These are phyloP conservation scores for Botrytis pseudocinerea DNA, from an alignment of 2,329 filamentous ascomycete genomes.

Conservation along the genomic window DNA sequence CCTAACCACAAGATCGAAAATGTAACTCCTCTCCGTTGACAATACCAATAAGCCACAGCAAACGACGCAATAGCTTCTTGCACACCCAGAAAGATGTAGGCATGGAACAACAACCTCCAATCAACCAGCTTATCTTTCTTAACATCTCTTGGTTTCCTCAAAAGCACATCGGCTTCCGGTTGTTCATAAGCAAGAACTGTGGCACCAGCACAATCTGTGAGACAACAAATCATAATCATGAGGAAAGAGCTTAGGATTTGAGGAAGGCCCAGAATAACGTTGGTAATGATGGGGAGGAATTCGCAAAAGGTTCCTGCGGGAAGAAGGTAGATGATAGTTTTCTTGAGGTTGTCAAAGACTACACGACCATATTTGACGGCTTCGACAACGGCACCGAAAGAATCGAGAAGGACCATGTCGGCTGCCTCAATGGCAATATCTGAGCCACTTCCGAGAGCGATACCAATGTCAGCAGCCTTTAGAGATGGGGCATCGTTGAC, in stretches of 20 bases:
- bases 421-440: constrained; percentile 63
- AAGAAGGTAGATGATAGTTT: constrained; percentile 61
- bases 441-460: constrained; percentile 57
- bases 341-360: constrained; percentile 79
- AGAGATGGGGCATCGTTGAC: constrained; percentile 55
- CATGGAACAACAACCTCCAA: constrained; percentile 68
- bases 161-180: constrained; percentile 72
- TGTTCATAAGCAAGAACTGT: constrained; percentile 74
- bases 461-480: constrained; percentile 65
- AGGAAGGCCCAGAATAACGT: constrained; percentile 58
- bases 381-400: constrained; percentile 70
- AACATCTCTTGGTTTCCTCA: constrained; percentile 65
- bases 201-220: constrained; percentile 73
- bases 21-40: constrained; percentile 59
- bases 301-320: constrained; percentile 61
- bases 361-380: constrained; percentile 72
- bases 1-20: constrained; percentile 67
- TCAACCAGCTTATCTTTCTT: constrained; percentile 72
- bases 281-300: constrained; percentile 60
- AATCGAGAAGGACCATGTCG: constrained; percentile 65
- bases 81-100: constrained; percentile 69
- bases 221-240: constrained; percentile 54
- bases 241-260: constrained; percentile 60
- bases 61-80: constrained; percentile 60
- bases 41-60: constrained; percentile 65